Evolutionary conservation across 1,139 yeast genomes (phyloP).

Genomic region (Pneumocystis jirovecii): DNA sequence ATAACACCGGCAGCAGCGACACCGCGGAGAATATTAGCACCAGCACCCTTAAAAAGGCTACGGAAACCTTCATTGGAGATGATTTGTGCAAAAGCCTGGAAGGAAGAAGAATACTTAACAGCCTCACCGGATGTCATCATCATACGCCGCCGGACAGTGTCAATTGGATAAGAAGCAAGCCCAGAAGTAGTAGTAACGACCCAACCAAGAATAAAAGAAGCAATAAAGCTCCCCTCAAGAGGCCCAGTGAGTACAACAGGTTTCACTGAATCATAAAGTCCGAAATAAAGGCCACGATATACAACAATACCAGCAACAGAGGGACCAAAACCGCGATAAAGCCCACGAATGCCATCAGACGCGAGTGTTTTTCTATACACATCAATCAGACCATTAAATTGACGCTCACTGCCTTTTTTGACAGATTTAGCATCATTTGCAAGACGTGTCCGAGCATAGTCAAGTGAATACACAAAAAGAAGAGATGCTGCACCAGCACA

Average conservation of each 20-base stretch:
- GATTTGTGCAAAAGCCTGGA: slow-evolving; percentile 57
- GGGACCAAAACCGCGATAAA: slow-evolving; percentile 75
- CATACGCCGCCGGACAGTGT: slow-evolving; percentile 77
- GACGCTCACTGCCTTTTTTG: slow-evolving; percentile 53
- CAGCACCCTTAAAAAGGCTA: slow-evolving; percentile 73
- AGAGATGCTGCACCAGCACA: slow-evolving; percentile 68
- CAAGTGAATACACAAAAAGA: slow-evolving; percentile 63
- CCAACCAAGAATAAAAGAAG: slow-evolving; percentile 69
- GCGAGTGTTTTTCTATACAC: slow-evolving; percentile 66
- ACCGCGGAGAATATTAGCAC: slow-evolving; percentile 79
- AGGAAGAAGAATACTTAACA: slow-evolving; percentile 60
- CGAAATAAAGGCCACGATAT: slow-evolving; percentile 75
- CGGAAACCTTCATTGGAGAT: slow-evolving; percentile 57
- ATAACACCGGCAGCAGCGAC: slow-evolving; percentile 81
- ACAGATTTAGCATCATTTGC: slow-evolving; percentile 69
- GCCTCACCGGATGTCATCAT: slow-evolving; percentile 78
- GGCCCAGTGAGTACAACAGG: slow-evolving; percentile 61
- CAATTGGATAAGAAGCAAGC: slow-evolving; percentile 67
- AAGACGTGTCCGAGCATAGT: slow-evolving; percentile 72
- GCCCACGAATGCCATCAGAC: slow-evolving; percentile 65
- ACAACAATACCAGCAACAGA: slow-evolving; percentile 68
- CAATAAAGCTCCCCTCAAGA: slow-evolving; percentile 55
- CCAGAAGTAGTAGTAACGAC: slow-evolving; percentile 66
- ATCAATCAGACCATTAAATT: slow-evolving; percentile 63
- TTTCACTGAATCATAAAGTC: slow-evolving; percentile 65